These are phyloP conservation scores for Cladobotryum mycophilum DNA, from an alignment of 2,329 filamentous ascomycete species.

Conservation along the genomic window DNA sequence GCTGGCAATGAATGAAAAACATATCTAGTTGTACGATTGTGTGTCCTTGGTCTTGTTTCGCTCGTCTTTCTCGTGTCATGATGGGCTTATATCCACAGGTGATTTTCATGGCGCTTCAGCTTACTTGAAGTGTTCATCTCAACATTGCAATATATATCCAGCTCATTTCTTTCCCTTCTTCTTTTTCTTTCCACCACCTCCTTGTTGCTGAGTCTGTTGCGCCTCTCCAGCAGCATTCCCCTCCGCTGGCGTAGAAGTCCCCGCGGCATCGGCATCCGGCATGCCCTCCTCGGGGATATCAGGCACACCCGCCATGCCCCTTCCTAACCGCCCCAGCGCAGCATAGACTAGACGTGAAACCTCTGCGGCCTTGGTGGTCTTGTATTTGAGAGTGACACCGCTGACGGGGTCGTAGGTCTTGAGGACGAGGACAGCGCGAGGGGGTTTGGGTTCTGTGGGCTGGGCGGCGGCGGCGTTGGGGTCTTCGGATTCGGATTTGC, in stretches of 20 bases:
- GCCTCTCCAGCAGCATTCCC: slow-evolving; percentile 21
- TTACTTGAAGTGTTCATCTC: neutral
- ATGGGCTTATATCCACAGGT: too few relatives aligned
- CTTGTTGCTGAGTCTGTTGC: slow-evolving; percentile 19
- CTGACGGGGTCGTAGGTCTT: slow-evolving; percentile 84
- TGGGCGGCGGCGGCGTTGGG: slow-evolving; percentile 22
- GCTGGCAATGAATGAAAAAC: neutral
- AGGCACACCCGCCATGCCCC: slow-evolving; percentile 56
- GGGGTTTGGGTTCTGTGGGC: slow-evolving; percentile 35
- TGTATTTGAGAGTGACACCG: slow-evolving; percentile 83
- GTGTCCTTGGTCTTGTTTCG: too few relatives aligned
- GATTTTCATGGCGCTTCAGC: neutral
- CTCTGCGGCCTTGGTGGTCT: slow-evolving; percentile 84
- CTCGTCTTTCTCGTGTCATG: too few relatives aligned
- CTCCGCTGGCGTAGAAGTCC: neutral
- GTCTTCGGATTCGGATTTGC: slow-evolving; percentile 20
- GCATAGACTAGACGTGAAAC: slow-evolving; percentile 71
- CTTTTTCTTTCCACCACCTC: slow-evolving; percentile 55
- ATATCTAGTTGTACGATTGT: too few relatives aligned
- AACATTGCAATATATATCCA: neutral
- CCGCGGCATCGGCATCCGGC: slow-evolving; percentile 30
- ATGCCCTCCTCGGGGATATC: slow-evolving; percentile 37
- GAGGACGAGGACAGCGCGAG: slow-evolving; percentile 66
- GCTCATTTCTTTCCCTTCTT: slow-evolving; percentile 62
- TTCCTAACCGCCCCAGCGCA: slow-evolving; percentile 68